Evolutionary conservation across 768 basidiomycete genomes (phyloP), one percentile per base, ranked within the genome.

Genomic region (Butyriboletus loyo): DNA sequence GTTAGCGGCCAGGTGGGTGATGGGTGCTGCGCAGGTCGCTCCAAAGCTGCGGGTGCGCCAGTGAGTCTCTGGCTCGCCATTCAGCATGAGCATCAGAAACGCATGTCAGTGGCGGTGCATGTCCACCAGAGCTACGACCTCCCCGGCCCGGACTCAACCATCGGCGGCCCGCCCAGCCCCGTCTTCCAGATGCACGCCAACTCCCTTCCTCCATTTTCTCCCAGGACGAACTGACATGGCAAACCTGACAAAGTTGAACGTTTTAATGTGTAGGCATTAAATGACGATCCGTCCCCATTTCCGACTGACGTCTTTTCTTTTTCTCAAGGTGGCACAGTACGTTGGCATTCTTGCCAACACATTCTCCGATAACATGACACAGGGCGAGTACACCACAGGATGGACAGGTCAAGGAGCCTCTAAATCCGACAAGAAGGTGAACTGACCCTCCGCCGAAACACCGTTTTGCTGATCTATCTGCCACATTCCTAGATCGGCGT

Each of bases 301-400:
- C 34, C 3, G 9, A 15, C 51, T 57, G 41, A 67, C 42, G 7
- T 19, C 27, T 22, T 50, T 43, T 57, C 24, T 54, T 57, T 22
- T 28, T 55, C 17, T 24, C 24, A 50, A 82, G 80, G 81, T 62
- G 78, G 80, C 45, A 75, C 75, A 46, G 74, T 76, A 59, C 49
- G 75, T 66, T 21, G 9, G 31, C 24, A 36, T 46, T 22, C 41
- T 39, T 27, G 36, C 4, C 5, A 7, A 31, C 30, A 19, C 13
- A 17, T 15, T 24, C 37, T 37, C 46, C 47, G 32, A 34, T 35
- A 21, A 52, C 32, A 30, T 32, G 21, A 34, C 24, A 4, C 48
- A 82, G 84, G 89, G 90, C 38, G 91, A 95, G 75, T 96, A 96
- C 68, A 96, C 93, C 56, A 96, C 93, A 46, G 93, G 94, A 67